Conservation (phyloP, 768 basidiomycete genomes). For the Podaxis sp. region DNA sequence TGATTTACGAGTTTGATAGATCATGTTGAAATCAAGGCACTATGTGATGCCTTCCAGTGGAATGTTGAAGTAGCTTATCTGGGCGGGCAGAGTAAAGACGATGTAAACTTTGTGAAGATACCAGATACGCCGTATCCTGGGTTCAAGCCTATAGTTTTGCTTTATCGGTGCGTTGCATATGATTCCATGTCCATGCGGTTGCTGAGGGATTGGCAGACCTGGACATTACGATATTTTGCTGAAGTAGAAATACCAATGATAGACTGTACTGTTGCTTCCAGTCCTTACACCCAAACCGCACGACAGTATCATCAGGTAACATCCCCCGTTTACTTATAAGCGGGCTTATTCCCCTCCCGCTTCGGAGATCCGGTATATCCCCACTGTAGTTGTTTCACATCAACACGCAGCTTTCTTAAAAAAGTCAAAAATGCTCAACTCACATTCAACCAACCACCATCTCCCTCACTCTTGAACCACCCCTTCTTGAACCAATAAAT, state of each 20-base stretch:
- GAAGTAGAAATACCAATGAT: constrained; percentile 8
- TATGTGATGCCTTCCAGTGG: constrained; percentile 64
- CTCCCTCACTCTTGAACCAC: constrained; percentile 18
- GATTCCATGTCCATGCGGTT: not conserved
- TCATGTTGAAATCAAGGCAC: constrained; percentile 79
- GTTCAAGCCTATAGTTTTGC: constrained; percentile 57
- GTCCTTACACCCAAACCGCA: not conserved
- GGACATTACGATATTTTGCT: constrained; percentile 85
- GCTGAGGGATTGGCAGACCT: constrained; percentile 46
- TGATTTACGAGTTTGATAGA: constrained; percentile 38
- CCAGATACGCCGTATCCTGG: constrained; percentile 45
- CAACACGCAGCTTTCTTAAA: not conserved
- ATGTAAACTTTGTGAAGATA: constrained; percentile 71
- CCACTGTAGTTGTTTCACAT: constrained; percentile 14
- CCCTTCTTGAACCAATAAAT: constrained; percentile 25
- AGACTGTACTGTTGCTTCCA: not conserved
- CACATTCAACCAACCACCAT: constrained; percentile 26
- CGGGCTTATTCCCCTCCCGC: not conserved
- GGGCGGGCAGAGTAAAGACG: constrained; percentile 56
- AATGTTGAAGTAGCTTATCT: constrained; percentile 80
- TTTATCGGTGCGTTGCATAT: constrained; percentile 60
- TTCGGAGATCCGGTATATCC: constrained; percentile 16
- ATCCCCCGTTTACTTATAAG: too few species aligned
- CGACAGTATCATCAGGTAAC: too few species aligned
- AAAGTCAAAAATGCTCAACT: not conserved